phyloP scores from a whole-genome alignment of 139 green algal genomes.

The Chlorella sp. region DNA sequence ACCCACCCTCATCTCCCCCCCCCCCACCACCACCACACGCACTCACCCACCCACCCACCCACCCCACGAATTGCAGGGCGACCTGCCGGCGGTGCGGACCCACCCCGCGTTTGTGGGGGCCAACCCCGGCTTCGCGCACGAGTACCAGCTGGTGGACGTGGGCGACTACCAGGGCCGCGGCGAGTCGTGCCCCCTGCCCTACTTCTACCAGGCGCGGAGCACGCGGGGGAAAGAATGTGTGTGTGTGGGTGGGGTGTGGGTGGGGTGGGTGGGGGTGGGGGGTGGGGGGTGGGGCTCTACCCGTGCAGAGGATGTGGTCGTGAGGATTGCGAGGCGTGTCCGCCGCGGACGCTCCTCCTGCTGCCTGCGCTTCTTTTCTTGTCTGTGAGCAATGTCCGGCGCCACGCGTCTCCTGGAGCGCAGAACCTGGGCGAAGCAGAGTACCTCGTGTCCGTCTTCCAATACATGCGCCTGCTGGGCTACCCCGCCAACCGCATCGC shows the following conservation, averaged over 20 bases:
- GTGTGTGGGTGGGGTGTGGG: background rate
- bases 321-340: too few species aligned
- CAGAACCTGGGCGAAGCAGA: slow-evolving; percentile 97
- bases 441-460: slow-evolving; percentile 86
- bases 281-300: background rate
- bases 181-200: slow-evolving; percentile 83
- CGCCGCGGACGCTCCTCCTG: too few species aligned
- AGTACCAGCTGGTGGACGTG: slow-evolving; percentile 96
- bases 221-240: too few species aligned
- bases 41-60: too few species aligned
- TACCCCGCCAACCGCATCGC: slow-evolving; percentile 92
- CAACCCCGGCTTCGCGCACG: slow-evolving; percentile 90
- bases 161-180: slow-evolving; percentile 79
- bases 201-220: slow-evolving; percentile 85
- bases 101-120: slow-evolving; percentile 57
- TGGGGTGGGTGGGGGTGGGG: background rate
- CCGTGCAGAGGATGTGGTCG: too few species aligned
- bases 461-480: slow-evolving; percentile 95
- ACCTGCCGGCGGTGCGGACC: slow-evolving; percentile 78
- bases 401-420: too few species aligned
- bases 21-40: too few species aligned
- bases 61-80: too few species aligned
- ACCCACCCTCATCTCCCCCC: too few species aligned
- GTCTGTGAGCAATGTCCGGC: too few species aligned
- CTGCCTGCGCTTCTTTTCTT: too few species aligned